A percentile compares a stretch with the other conserved stretches of the same genome.
phyloP scores from a whole-genome alignment of 495 filamentous ascomycete species.

The Xylaria curta region DNA sequence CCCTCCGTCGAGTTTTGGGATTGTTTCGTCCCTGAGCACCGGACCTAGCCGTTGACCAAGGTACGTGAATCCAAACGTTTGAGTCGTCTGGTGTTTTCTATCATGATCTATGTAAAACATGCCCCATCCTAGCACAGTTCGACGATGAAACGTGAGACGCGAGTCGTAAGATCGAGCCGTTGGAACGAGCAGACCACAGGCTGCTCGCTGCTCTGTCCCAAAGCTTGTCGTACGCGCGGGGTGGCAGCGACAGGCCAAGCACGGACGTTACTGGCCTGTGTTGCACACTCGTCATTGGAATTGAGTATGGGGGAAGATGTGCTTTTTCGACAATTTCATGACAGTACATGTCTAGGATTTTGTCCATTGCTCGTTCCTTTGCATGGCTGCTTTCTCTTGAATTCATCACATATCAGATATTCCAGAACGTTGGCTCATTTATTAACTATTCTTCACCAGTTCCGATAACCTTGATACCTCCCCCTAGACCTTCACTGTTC shows the following conservation, averaged over 20 bases:
- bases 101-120: background rate
- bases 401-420: background rate
- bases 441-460: background rate
- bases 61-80: conserved; percentile 9
- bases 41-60: conserved; percentile 2
- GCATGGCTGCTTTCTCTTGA: too few relatives aligned
- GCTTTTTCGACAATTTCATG: background rate
- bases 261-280: background rate
- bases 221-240: background rate
- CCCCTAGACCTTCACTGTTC: conserved; percentile 25
- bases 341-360: background rate
- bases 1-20: background rate
- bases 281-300: background rate
- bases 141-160: background rate
- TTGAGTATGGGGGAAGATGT: background rate
- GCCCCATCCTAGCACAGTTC: background rate
- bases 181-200: background rate
- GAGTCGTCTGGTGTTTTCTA: background rate
- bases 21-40: background rate
- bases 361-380: background rate
- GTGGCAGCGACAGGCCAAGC: background rate
- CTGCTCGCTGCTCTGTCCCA: background rate
- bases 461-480: conserved; percentile 7
- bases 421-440: background rate
- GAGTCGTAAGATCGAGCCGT: background rate